phyloP scores from a whole-genome alignment of 495 filamentous ascomycete genomes.

The Aspergillus taichungensis region DNA sequence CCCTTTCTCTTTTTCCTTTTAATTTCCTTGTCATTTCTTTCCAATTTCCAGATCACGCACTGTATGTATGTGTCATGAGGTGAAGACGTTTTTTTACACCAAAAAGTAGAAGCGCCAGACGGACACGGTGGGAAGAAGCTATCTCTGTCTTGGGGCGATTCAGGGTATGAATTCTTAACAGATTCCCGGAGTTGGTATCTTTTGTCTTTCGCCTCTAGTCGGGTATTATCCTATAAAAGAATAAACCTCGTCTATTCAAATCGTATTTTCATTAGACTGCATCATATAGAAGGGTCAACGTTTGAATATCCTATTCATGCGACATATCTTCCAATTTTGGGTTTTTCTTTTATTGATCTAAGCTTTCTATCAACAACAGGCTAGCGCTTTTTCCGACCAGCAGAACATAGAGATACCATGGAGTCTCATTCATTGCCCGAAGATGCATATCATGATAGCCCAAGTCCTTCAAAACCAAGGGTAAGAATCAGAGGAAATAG shows the following conservation, averaged over 20 bases:
- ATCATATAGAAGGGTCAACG: too few species aligned
- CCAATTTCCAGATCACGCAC: constrained; percentile 19
- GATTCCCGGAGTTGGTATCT: constrained; percentile 41
- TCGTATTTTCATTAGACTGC: constrained; percentile 1
- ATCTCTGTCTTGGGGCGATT: constrained; percentile 23
- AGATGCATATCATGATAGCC: too few species aligned
- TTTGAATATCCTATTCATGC: too few species aligned
- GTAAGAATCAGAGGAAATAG: neutral
- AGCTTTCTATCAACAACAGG: constrained; percentile 23
- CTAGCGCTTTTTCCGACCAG: constrained; percentile 32
- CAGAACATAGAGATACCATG: constrained; percentile 19
- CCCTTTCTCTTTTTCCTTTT: constrained; percentile 1
- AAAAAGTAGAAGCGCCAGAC: constrained; percentile 18
- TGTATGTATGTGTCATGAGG: constrained; percentile 39
- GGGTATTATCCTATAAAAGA: constrained; percentile 33
- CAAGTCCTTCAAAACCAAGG: too few species aligned
- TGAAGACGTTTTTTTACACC: constrained; percentile 17
- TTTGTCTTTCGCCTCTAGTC: constrained; percentile 22
- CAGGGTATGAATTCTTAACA: constrained; percentile 32
- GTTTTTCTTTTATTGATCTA: constrained; percentile 19
- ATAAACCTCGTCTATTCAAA: constrained; percentile 16
- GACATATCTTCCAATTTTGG: constrained; percentile 1
- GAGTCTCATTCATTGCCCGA: neutral
- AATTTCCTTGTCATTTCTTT: constrained; percentile 4
- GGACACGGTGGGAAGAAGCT: constrained; percentile 15